Evolutionary conservation across 495 filamentous ascomycete genomes (phyloP), one percentile per base, ranked within the genome.

Genomic region (Sphaerosporella brunnea): DNA sequence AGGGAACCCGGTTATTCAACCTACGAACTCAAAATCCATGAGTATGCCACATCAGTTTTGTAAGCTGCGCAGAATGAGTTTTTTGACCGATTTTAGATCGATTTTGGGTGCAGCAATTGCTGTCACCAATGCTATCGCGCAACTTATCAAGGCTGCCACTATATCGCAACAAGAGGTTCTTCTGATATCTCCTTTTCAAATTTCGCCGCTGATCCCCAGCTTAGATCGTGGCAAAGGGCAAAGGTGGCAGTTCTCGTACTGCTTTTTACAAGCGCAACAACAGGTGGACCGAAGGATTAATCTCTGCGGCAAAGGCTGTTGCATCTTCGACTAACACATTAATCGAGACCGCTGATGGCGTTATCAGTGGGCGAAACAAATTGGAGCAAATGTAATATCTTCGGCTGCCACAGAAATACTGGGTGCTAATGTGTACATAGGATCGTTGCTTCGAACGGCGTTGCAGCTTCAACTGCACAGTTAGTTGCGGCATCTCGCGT

Each of bases 321-420:
- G 90, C 90, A 10, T 62, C 68, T 2, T 87, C 82, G 0, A 97
- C 92, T 36, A 95, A 94, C 67, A 90, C 76, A 26, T 71, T 97
- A 51, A 97, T 96, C 54, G 92, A 96, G 69, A 96, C 87, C 16
- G 90, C 90, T 3, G 90, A 97, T 58, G 90, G 90, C 39, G 90
- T 97, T 24, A 80, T 97, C 50, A 84, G 78, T 4, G 79, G 78
- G 48, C 79, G 87, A 50, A 94, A 93, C 68, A 86, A 78, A 46
- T 84, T 85, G 0, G 90, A 97, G 66, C 90, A 96, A 68, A 75
- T 97, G 57, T 59, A 55, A 43, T 38, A 11, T 16, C 11, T 4
- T n/a, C 23, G 5, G 7, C 23, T 45, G 24, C 2, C 1, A 26
- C 1, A 26, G 11, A 30, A 20, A 21, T 46, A 13, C 8, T 19